Conservation (phyloP, 2,329 filamentous ascomycete species). For the Fusarium albidum region DNA sequence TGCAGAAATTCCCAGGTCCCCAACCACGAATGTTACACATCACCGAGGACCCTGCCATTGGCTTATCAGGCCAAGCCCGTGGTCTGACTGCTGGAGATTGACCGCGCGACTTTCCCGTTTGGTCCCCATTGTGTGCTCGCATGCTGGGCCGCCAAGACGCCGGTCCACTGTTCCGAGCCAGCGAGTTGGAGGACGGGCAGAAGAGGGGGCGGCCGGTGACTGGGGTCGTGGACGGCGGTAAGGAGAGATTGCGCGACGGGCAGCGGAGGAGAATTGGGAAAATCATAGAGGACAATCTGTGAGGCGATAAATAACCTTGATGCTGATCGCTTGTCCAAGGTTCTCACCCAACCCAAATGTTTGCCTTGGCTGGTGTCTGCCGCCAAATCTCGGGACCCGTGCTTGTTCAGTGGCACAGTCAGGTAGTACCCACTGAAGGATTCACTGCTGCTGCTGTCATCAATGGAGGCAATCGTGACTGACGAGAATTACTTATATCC, state of each 20-base stretch:
- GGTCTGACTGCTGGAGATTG: constrained; percentile 11
- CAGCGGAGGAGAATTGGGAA: not conserved
- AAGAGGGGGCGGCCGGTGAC: not conserved
- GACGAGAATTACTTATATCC: too few species aligned
- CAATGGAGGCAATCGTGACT: not conserved
- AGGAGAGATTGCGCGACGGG: not conserved
- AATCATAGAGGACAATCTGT: too few species aligned
- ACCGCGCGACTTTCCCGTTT: constrained; percentile 19
- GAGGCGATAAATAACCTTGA: too few species aligned
- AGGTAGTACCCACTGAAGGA: not conserved
- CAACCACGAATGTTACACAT: not conserved
- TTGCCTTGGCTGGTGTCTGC: constrained; percentile 1
- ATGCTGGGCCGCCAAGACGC: constrained; percentile 19
- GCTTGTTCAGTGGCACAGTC: not conserved
- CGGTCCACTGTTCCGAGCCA: constrained; percentile 2
- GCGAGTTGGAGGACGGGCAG: not conserved
- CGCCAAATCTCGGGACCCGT: not conserved
- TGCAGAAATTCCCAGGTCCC: not conserved
- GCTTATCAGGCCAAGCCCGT: not conserved
- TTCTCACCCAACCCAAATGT: not conserved
- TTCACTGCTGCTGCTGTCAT: not conserved
- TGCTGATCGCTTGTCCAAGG: too few species aligned
- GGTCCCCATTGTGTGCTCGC: not conserved
- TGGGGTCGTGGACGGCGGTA: not conserved
- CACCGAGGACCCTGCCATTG: not conserved